These are phyloP conservation scores for Cystobasidium sp. DNA, from an alignment of 1,284 basidiomycete species.

Conservation along the genomic window DNA sequence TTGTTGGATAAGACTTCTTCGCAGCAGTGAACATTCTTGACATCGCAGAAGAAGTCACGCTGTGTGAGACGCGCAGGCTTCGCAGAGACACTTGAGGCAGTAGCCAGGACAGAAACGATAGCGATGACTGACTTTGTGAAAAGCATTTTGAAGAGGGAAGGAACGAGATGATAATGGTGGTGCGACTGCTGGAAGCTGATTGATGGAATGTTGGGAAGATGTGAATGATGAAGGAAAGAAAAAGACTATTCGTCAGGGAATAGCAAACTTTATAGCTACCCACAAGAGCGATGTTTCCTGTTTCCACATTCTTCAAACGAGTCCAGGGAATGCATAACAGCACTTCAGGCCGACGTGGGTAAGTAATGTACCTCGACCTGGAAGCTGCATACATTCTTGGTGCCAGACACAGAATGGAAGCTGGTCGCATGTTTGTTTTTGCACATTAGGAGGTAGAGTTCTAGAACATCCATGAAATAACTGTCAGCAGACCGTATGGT, in stretches of 20 bases:
- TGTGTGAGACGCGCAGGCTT: conserved; percentile 18
- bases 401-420: no score
- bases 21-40: conserved; percentile 40
- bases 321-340: conserved; percentile 4
- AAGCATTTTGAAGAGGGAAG: conserved; percentile 7
- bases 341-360: no score
- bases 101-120: conserved; percentile 13
- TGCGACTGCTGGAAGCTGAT: not conserved
- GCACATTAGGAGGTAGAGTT: no score
- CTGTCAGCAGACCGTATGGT: no score
- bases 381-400: no score
- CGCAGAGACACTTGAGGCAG: conserved; percentile 1
- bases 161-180: not conserved
- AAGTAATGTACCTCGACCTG: no score
- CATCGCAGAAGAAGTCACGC: conserved; percentile 41
- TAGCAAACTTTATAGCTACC: not conserved
- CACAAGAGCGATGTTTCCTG: not conserved
- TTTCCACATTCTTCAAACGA: conserved; percentile 8
- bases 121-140: conserved; percentile 18
- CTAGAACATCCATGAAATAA: no score
- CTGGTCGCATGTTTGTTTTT: no score
- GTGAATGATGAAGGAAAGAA: conserved; percentile 4
- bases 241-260: not conserved
- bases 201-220: not conserved
- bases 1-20: conserved; percentile 31